Base-by-base conservation (phyloP, 2,329 filamentous ascomycete genomes). In the Calonectria hawksworthii region DNA sequence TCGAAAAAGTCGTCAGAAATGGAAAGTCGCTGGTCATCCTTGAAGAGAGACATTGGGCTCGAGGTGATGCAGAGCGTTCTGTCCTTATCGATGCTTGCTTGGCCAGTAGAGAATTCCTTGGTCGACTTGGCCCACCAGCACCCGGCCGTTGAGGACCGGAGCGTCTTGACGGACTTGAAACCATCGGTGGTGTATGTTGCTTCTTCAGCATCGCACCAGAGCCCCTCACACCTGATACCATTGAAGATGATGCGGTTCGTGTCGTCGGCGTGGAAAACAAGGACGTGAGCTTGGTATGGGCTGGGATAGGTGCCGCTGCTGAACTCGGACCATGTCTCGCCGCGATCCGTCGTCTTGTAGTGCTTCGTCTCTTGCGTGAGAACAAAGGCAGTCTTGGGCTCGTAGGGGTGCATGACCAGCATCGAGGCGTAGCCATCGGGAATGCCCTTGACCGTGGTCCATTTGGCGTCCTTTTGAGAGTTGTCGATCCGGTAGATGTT, bases 111-210 rank as follows among this genome's bases (percentile, higher is more conserved):
- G 83, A 99, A 98, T 52, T 92, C 85, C 7, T 91, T 89, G 16
- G 94, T 92, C 18, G 92, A 92, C 82, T 95, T 95, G 67, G 97
- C 96, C 95, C 96, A 99, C 84, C 93, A 92, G 84, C 97, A 99
- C 75, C 94, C 93, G 64, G 92, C 89, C 2, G 94, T 94, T 78
- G 93, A 90, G 52, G 90, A 88, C 68, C 94, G 90, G 74, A 98
- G 89, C 8, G 89, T 85, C 78, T 94, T 90, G 67, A 92, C 90
- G 7, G 90, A 90, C 77, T 93, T 89, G 87, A 99, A 99, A 77
- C 95, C 95, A 84, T 99, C 94, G 18, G 90, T 93, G 3, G 97
- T 99, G 84, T 98, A 98, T 82, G 89, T 88, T 69, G 91, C 87
- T 73, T 90, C 85, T 74, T 90, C 85, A 81, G 93, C 91, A 75